Conservation (phyloP, 1,284 basidiomycete species). For the Melampsora abietis-canadensis region DNA sequence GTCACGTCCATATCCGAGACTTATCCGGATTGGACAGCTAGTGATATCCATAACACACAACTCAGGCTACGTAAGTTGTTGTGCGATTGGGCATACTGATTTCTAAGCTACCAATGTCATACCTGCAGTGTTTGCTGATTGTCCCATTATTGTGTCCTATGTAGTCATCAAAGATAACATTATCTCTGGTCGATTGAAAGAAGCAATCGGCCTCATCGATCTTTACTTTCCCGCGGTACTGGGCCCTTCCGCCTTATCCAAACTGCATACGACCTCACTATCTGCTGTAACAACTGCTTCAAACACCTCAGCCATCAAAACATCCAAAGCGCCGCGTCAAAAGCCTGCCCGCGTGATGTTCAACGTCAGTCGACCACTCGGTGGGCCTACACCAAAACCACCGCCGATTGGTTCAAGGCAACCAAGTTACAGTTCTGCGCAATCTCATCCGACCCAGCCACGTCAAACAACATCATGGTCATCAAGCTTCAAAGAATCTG, state of each 20-base stretch:
- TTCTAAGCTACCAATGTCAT: neutral
- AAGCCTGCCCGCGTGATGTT: constrained; percentile 13
- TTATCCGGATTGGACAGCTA: constrained; percentile 39
- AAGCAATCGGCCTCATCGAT: constrained; percentile 32
- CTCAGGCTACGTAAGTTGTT: constrained; percentile 21
- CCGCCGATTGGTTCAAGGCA: constrained; percentile 13
- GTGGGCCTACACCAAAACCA: constrained; percentile 12
- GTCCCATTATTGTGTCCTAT: too few species aligned
- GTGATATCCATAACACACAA: constrained; percentile 35
- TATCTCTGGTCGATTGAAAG: constrained; percentile 27
- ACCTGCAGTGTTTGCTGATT: too few species aligned
- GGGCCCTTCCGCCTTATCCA: constrained; percentile 11
- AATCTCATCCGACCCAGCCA: neutral
- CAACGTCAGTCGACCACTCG: constrained; percentile 24
- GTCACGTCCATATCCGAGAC: neutral
- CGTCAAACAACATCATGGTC: constrained; percentile 2
- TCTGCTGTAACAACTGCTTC: neutral
- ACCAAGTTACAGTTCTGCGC: constrained; percentile 13
- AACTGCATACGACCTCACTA: constrained; percentile 3
- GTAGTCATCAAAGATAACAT: constrained; percentile 38
- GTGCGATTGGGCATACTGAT: neutral
- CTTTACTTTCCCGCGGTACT: constrained; percentile 29
- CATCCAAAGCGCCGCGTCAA: constrained; percentile 1
- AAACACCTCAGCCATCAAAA: neutral
- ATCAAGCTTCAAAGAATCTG: constrained; percentile 3